A percentile compares a stretch with the other conserved stretches of the same genome.
Conservation (phyloP, 495 filamentous ascomycete species). For the Penicillium daleae region DNA sequence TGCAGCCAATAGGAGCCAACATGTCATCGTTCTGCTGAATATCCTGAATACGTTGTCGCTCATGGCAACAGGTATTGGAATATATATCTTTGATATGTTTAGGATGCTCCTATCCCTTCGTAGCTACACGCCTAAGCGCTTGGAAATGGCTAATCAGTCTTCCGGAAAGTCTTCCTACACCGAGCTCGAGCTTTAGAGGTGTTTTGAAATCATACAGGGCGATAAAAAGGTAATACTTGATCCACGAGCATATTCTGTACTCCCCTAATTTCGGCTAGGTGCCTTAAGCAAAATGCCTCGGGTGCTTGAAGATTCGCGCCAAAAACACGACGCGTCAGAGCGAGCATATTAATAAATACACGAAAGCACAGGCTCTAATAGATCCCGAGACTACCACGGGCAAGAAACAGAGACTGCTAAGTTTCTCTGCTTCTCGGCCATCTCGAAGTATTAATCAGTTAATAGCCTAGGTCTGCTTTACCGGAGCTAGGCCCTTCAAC, state of each 20-base stretch:
- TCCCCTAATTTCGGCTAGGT: neutral
- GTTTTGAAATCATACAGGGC: neutral
- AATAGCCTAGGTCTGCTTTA: conserved; percentile 14
- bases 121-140: neutral
- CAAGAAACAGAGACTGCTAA: neutral
- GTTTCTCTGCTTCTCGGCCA: conserved; percentile 5
- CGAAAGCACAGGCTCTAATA: conserved; percentile 7
- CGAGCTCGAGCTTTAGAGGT: neutral
- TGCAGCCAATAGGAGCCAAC: neutral
- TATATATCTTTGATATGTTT: neutral
- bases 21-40: neutral
- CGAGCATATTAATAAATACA: conserved; percentile 11
- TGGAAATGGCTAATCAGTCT: neutral
- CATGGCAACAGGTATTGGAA: neutral
- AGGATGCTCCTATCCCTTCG: neutral
- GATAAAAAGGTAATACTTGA: conserved; percentile 5
- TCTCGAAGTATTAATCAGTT: conserved; percentile 11
- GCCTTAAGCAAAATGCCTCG: conserved; percentile 13
- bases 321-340: conserved; percentile 13
- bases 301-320: conserved; percentile 11
- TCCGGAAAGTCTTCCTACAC: neutral
- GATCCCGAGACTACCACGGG: conserved; percentile 5
- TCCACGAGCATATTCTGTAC: neutral
- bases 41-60: neutral
- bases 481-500: conserved; percentile 9